Percentiles rank a stretch among this genome's conserved stretches.
Conservation (phyloP, 164 flowering plant species). For the Protea cynaroides region DNA sequence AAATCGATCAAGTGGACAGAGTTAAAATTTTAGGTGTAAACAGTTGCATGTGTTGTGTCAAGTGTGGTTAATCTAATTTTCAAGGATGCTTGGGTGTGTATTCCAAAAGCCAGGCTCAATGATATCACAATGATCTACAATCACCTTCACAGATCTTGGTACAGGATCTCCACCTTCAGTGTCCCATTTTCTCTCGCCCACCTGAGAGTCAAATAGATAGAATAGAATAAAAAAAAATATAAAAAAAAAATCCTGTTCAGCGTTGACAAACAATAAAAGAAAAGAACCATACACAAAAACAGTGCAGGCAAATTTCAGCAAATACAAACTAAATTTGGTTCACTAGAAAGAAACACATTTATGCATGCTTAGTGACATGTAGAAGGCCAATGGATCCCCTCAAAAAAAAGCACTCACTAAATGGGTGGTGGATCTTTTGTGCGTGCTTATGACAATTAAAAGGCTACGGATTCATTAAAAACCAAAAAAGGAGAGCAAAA, state of each 20-base stretch:
- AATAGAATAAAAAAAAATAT: not conserved
- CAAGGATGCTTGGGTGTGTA: constrained; percentile 44
- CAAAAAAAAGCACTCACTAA: too few species aligned
- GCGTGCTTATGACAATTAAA: too few species aligned
- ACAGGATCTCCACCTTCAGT: constrained; percentile 18
- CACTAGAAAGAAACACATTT: not conserved
- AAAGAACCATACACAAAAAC: too few species aligned
- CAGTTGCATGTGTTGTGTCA: too few species aligned
- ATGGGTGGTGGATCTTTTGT: too few species aligned
- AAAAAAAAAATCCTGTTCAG: not conserved
- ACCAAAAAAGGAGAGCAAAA: too few species aligned
- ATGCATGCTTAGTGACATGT: not conserved
- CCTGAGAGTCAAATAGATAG: constrained; percentile 6
- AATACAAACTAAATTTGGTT: not conserved
- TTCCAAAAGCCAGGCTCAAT: constrained; percentile 54
- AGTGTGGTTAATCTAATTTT: constrained; percentile 4
- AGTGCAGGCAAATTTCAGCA: not conserved
- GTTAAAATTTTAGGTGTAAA: too few species aligned
- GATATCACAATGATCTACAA: constrained; percentile 49
- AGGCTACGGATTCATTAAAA: too few species aligned
- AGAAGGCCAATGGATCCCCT: too few species aligned
- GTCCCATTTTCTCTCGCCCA: constrained; percentile 24
- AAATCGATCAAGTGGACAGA: too few species aligned
- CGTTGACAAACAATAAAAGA: not conserved
- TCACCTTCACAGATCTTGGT: constrained; percentile 23